Base-by-base conservation (phyloP, 2,329 filamentous ascomycete genomes). In the Colletotrichum sidae region DNA sequence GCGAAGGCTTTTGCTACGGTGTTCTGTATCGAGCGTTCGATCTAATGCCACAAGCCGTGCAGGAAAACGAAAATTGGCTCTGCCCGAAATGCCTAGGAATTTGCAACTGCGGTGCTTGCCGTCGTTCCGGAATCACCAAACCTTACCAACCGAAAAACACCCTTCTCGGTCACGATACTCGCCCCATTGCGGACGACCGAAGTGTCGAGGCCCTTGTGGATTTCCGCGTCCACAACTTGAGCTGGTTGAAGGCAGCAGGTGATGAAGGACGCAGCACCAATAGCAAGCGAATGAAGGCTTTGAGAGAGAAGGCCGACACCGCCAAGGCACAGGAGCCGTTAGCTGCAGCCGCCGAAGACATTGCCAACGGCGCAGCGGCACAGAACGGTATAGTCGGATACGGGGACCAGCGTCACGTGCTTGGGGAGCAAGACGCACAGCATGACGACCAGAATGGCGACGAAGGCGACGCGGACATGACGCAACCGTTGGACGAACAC, bases 171-270 rank as follows among this genome's bases (percentile, higher is more conserved):
- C 94, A 97, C 72, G 94, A 98, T 70, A 99, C 96, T 0, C 92
- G 89, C 58, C 91, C 92, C 39, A 90, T 98, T 53, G 95, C 96
- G 2, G 96, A 99, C 77, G 91, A 92, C 55, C 89, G 96, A 66
- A 97, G 94, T 72, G 89, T 97, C 6, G 95, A 98, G 76, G 90
- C 89, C 33, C 84, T 98, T 25, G 93, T 98, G 8, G 94, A 98
- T 74, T 97, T 97, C 77, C 89, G 92, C 34, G 84, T 92, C 45
- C 95, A 96, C 57, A 99, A 99, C 75, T 82, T 97, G 34, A 87
- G 86, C 46, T 97, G 94, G 93, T 80, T 98, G 52, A 87, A 87
- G 73, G 85, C 82, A 10, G 78, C 80, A 13, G 86, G 86, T 12
- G 86, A 88, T 62, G 85, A 87, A 65, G 82, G 84, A 62, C 83